Conservation (phyloP, 2,329 filamentous ascomycete genomes). For the Venturia aucupariae region DNA sequence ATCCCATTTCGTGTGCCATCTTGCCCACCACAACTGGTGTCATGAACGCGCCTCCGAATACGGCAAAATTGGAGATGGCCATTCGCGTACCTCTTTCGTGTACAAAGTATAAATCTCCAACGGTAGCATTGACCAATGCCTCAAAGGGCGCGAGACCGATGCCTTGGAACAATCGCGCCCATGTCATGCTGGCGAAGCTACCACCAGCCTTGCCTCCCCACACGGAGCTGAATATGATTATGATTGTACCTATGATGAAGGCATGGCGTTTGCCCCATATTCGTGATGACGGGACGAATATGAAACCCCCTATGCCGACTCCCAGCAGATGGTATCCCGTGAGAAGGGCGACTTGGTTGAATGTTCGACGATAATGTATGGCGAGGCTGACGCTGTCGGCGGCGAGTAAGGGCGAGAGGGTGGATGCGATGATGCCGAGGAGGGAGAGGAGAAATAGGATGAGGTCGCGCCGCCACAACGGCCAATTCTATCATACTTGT, state of each 20-base stretch:
- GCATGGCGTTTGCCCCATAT: constrained; percentile 90
- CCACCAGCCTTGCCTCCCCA: constrained; percentile 66
- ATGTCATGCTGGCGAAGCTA: constrained; percentile 64
- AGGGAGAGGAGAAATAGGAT: constrained; percentile 72
- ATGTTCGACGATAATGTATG: constrained; percentile 52
- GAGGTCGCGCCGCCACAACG: constrained; percentile 72
- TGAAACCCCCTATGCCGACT: constrained; percentile 68
- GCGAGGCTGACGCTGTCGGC: constrained; percentile 76
- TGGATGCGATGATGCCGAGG: constrained; percentile 72
- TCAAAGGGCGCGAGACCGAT: constrained; percentile 84
- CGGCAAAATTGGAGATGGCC: constrained; percentile 66
- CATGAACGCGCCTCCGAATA: constrained; percentile 63
- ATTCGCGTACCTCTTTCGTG: constrained; percentile 79
- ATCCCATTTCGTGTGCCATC: constrained; percentile 67
- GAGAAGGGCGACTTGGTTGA: constrained; percentile 70
- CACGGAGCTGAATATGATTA: constrained; percentile 63
- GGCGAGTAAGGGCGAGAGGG: constrained; percentile 76
- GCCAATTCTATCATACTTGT: constrained; percentile 56
- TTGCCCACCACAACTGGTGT: constrained; percentile 88
- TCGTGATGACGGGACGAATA: constrained; percentile 79
- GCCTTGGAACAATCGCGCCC: constrained; percentile 76
- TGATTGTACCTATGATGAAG: constrained; percentile 66
- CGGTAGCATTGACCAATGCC: constrained; percentile 75
- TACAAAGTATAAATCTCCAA: constrained; percentile 86
- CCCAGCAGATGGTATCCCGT: constrained; percentile 85